Evolutionary conservation across 108 stramenopile genomes (phyloP).

Genomic region (Skeletonema menzelii): DNA sequence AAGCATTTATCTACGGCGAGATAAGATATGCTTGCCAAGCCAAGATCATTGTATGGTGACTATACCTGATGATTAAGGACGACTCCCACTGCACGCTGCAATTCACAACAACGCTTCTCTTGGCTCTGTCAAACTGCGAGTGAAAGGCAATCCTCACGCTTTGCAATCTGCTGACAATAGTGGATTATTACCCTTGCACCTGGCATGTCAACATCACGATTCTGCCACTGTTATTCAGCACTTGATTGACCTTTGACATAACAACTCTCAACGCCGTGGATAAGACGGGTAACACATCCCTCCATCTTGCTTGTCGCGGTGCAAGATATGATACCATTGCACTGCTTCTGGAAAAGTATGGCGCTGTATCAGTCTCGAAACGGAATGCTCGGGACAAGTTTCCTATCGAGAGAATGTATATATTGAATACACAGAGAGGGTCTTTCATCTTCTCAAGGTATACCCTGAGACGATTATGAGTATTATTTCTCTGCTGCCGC

Average conservation of each 20-base stretch:
- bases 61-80: not conserved
- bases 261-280: not conserved
- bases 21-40: not conserved
- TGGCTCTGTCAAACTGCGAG: not conserved
- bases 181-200: not conserved
- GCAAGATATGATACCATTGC: not conserved
- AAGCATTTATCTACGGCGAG: no score
- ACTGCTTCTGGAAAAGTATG: not conserved
- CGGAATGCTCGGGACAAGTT: not conserved
- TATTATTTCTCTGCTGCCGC: no score
- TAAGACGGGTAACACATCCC: not conserved
- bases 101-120: not conserved
- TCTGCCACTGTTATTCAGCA: not conserved
- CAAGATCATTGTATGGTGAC: not conserved
- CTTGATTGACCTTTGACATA: not conserved
- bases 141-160: not conserved
- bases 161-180: not conserved
- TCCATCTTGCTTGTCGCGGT: not conserved
- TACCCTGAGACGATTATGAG: no score
- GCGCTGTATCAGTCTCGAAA: not conserved
- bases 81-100: not conserved
- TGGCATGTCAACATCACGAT: not conserved
- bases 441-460: no score
- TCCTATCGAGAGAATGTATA: no score
- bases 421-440: no score